These are phyloP conservation scores for Solanum neorickii DNA, from an alignment of 257 asterid species.

Conservation along the genomic window DNA sequence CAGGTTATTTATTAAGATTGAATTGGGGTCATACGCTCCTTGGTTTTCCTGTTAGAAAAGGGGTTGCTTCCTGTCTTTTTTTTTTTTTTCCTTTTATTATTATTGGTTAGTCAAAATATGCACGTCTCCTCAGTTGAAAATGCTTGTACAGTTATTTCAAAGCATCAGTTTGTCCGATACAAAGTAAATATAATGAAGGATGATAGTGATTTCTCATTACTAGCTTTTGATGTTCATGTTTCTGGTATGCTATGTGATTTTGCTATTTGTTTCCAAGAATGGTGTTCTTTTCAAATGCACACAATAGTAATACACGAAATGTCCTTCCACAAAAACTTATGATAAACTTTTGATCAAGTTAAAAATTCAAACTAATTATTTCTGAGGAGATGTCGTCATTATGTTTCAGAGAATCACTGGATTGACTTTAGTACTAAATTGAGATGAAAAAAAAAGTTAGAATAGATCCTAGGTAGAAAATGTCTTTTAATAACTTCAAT, in stretches of 20 bases:
- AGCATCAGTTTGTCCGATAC: not conserved
- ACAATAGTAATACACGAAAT: not conserved
- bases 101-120: not conserved
- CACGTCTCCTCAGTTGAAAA: not conserved
- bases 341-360: not conserved
- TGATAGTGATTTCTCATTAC: not conserved
- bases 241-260: not conserved
- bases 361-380: no score
- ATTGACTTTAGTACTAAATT: not conserved
- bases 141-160: not conserved
- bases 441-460: not conserved
- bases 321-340: not conserved
- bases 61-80: not conserved
- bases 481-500: not conserved
- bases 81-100: not conserved
- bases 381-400: no score
- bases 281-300: not conserved
- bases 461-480: not conserved
- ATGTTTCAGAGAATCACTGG: no score
- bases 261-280: not conserved
- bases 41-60: not conserved
- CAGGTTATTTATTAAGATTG: conserved; percentile 8
- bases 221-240: not conserved
- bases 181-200: not conserved
- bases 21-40: not conserved